phyloP scores from a whole-genome alignment of 768 basidiomycete species.

The Psilocybe cubensis region DNA sequence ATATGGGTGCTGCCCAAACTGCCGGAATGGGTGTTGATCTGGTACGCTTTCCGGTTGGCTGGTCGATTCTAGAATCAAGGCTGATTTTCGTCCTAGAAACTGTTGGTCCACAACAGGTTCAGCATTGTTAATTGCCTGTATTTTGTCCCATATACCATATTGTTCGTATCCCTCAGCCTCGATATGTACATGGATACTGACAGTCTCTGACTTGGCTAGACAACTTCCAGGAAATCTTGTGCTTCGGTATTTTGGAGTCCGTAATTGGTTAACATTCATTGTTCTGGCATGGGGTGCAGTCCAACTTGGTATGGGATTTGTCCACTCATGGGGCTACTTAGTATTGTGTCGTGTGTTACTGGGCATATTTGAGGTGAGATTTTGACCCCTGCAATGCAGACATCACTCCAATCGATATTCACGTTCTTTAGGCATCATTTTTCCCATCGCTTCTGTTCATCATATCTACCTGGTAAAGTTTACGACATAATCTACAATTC shows the following conservation, averaged over 20 bases:
- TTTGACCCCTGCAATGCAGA: not conserved
- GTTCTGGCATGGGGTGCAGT: constrained; percentile 47
- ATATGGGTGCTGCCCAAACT: constrained; percentile 44
- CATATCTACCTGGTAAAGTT: constrained; percentile 46
- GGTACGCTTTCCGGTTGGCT: constrained; percentile 16
- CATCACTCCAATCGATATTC: not conserved
- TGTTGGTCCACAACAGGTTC: constrained; percentile 38
- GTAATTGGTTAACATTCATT: constrained; percentile 46
- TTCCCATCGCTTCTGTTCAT: constrained; percentile 50
- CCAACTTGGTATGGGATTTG: constrained; percentile 49
- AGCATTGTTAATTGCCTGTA: constrained; percentile 47
- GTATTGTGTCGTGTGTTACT: constrained; percentile 46
- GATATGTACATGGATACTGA: not conserved
- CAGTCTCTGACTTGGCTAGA: constrained; percentile 26
- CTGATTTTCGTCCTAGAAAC: constrained; percentile 23
- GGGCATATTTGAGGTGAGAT: constrained; percentile 44
- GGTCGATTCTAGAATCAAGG: not conserved
- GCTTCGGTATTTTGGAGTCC: constrained; percentile 44
- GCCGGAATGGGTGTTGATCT: constrained; percentile 47
- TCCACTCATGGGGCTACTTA: constrained; percentile 42
- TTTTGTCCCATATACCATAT: constrained; percentile 47
- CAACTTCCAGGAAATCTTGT: constrained; percentile 51
- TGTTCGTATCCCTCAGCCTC: constrained; percentile 30
- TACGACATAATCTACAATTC: not conserved
- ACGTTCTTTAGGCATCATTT: constrained; percentile 39